These are phyloP conservation scores for Stachybotrys chlorohalonatus DNA, from an alignment of 2,329 filamentous ascomycete species.

Conservation along the genomic window DNA sequence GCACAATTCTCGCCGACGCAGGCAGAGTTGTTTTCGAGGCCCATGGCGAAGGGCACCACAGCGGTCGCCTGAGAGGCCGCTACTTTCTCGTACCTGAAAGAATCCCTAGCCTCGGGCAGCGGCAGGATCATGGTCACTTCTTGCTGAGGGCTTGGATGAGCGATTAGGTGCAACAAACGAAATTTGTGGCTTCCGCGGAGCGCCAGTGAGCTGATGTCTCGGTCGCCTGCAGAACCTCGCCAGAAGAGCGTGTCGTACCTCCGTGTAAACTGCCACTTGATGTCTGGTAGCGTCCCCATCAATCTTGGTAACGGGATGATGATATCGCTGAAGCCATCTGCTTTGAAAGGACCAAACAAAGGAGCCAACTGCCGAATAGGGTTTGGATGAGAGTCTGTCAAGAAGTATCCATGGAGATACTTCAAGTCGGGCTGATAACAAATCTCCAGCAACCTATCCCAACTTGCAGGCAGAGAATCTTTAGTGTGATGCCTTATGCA, in stretches of 20 bases:
- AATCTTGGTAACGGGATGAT: slow-evolving; percentile 54
- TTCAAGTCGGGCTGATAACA: slow-evolving; percentile 73
- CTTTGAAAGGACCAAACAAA: slow-evolving; percentile 68
- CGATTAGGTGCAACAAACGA: slow-evolving; percentile 61
- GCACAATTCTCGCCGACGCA: slow-evolving; percentile 39
- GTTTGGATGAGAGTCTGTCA: slow-evolving; percentile 52
- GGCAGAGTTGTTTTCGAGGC: slow-evolving; percentile 47
- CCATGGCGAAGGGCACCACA: slow-evolving; percentile 45
- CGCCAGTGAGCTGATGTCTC: slow-evolving; percentile 36
- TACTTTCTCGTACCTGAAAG: slow-evolving; percentile 48
- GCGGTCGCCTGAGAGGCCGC: slow-evolving; percentile 43
- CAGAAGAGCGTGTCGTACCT: slow-evolving; percentile 64
- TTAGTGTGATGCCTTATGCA: slow-evolving; percentile 58
- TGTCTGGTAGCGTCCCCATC: slow-evolving; percentile 29
- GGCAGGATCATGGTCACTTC: slow-evolving; percentile 49
- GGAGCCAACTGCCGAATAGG: slow-evolving; percentile 59
- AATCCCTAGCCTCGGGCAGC: slow-evolving; percentile 18
- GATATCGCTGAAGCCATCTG: slow-evolving; percentile 66
- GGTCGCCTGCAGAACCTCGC: slow-evolving; percentile 60
- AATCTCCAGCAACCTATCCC: slow-evolving; percentile 54
- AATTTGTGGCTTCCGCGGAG: slow-evolving; percentile 61
- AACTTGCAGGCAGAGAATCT: slow-evolving; percentile 58
- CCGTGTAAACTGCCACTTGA: slow-evolving; percentile 40
- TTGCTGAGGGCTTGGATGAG: slow-evolving; percentile 43
- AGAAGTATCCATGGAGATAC: slow-evolving; percentile 64